Evolutionary conservation across 345 rosid genomes (phyloP).

Genomic region (Mangifera indica): DNA sequence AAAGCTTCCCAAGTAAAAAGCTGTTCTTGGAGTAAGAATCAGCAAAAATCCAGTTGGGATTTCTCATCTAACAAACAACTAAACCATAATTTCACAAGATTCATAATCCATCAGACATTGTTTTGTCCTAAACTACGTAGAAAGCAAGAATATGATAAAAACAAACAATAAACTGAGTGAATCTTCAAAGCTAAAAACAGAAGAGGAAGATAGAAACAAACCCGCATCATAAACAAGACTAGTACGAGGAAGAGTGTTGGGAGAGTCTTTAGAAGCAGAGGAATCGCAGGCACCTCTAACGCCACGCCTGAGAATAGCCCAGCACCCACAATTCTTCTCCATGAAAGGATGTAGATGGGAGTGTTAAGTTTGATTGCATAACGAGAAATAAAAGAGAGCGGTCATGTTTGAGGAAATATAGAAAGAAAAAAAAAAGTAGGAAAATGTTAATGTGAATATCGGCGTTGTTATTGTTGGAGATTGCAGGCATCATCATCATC

Average conservation of each 20-base stretch:
- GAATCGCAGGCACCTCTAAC: constrained; percentile 50
- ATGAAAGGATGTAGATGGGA: constrained; percentile 10
- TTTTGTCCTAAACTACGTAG: neutral
- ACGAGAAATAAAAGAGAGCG: constrained; percentile 19
- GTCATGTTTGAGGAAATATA: constrained; percentile 23
- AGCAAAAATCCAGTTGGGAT: constrained; percentile 25
- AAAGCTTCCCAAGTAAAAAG: neutral
- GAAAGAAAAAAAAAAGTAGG: neutral
- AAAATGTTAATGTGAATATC: constrained; percentile 16
- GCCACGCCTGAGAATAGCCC: constrained; percentile 55
- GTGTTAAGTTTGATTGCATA: constrained; percentile 11
- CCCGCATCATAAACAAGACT: constrained; percentile 84
- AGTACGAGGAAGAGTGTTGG: constrained; percentile 64
- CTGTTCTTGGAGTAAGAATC: constrained; percentile 10
- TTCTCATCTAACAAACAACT: constrained; percentile 8
- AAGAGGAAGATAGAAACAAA: constrained; percentile 8
- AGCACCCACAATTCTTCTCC: constrained; percentile 61
- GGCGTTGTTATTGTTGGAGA: constrained; percentile 39
- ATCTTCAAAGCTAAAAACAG: too few relatives aligned
- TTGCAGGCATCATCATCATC: constrained; percentile 48
- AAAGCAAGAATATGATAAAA: neutral
- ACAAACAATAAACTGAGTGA: neutral
- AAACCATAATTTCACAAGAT: neutral
- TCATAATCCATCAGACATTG: neutral
- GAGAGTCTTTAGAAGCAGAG: constrained; percentile 54